Evolutionary conservation across 495 filamentous ascomycete species (phyloP), one percentile per base, ranked within the genome.

Genomic region (Neurospora sp.): DNA sequence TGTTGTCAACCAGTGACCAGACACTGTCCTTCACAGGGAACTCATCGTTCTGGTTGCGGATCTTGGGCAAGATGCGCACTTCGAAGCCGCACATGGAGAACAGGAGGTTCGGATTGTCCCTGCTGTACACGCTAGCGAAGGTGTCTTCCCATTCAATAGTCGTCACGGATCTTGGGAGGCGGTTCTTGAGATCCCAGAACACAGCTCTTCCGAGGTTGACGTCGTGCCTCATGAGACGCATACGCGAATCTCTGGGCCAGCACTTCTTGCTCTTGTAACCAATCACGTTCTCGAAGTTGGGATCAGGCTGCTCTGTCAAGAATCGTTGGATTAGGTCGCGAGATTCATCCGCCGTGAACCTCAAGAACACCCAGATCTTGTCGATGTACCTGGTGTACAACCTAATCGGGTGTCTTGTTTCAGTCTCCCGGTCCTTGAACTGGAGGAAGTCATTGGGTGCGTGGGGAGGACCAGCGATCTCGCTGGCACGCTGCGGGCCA

Each of bases 91-190:
- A 94, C 96, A 99, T 99, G 1, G 94, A 96, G 86, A 96, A 99
- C 18, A 99, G 85, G 35, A 99, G 82, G 77, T 99, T 99, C 7
- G 96, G 96, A 77, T 99, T 99, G 83, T 99, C 96, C 76, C 93
- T 89, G 83, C 95, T 98, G 84, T 99, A 99, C 16, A 99, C 96
- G 74, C 95, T 98, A n/a, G 94, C 90, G 78, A 99, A 99, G 0
- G 95, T 98, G 80, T 99, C 96, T 79, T 98, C 96, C 96, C 96
- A 99, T 72, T 99, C 96, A 73, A 98, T 96, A 1, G 96, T 98
- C 0, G 96, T 98, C 53, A 99, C 89, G 31, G 94, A 97, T 73
- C 96, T 87, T 18, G 96, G 96, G 68, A 99, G 86, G 18, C 96
- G 88, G 81, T 99, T 98, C 87, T 99, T 99, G 81, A 99, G 80